Evolutionary conservation across 2,329 filamentous ascomycete species (phyloP), one percentile per base, ranked within the genome.

Genomic region (Penicillium psychrosexuale): DNA sequence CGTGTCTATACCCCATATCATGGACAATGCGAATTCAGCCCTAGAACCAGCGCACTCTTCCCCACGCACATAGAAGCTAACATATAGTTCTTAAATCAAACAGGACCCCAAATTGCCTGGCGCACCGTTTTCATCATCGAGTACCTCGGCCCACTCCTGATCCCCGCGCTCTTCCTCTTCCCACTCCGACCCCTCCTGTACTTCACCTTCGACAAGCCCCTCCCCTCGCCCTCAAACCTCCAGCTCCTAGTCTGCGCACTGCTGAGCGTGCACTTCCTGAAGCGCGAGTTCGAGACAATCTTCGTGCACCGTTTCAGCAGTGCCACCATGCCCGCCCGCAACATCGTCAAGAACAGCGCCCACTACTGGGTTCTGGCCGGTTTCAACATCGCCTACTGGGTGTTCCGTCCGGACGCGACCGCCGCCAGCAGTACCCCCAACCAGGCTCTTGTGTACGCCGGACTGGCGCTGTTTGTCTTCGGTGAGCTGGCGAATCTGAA

Each of bases 291-390:
- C 62, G 94, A 99, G 79, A 97, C 94, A 0, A 71, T 96, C 59
- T 96, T 94, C 72, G 84, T 99, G 59, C 94, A 99, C 81, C 91
- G 90, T 71, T 99, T 99, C 81, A 93, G 91, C 53, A 85, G 88
- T 59, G 90, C 89, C 68, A 99, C 94, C 46, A 99, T 99, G 94
- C 94, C 94, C 17, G 82, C 84, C 55, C 78, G 76, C 69, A 96
- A 96, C 80, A 90, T 99, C 71, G 88, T 97, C 83, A 94, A 93
- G 77, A 99, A 99, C 82, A 91, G 87, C 62, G 84, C 83, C 63
- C 93, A 97, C 80, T 99, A 99, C 84, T 99, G 94, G 94, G 68
- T 87, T 33, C 75, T 93, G 52, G 87, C 88, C 5, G 94, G 94
- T 46, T 70, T 91, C 27, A 84, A 94, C 66, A 85, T 93, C 67